Base-by-base conservation (phyloP, 352 stramenopile species). In the Pythium vanterpoolii region DNA sequence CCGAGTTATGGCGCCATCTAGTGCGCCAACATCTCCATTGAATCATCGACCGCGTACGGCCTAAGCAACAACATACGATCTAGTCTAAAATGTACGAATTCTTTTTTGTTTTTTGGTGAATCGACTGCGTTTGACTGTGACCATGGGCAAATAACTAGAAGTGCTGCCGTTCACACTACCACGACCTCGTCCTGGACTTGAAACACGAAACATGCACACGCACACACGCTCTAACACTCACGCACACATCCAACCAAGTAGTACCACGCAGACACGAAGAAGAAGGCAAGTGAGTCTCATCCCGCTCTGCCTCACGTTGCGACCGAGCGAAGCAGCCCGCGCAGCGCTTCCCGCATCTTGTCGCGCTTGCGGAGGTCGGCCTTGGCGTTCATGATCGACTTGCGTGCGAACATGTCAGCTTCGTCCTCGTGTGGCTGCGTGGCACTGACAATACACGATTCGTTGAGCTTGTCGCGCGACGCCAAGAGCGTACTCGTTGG, bases 1-100 rank as follows among this genome's bases (percentile, higher is more conserved):
- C 62, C 79, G 80, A 49, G 72, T 71, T 33, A 76, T 73, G 30
- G 74, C 72, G 1, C 74, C 86, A 40, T 49, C 52, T 4, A 51
- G 11, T 2, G 21, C 38, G 27, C 10, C n/a, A 11, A 5, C 31
- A 27, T 43, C 27, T 24, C 24, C n/a, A 23, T 10, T 13, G 16
- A 26, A 8, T 19, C n/a, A n/a, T n/a, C 52, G 54, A 10, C 54
- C 54, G 7, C 7, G 43, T 9, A 62, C 54, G n/a, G 46, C 54
- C 2, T 62, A 38, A 48, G 13, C 9, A 19, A 5, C n/a, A n/a
- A n/a, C n/a, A n/a, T n/a, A n/a, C n/a, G n/a, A n/a, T n/a, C n/a
- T n/a, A 36, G 6, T 36, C 31, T 36, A 11, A 36, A 40, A 16
- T 6, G 34, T 40, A 40, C 10, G 34, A 40, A 40, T 16, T 40